phyloP scores from a whole-genome alignment of 495 filamentous ascomycete species.

The Tuber aestivum region DNA sequence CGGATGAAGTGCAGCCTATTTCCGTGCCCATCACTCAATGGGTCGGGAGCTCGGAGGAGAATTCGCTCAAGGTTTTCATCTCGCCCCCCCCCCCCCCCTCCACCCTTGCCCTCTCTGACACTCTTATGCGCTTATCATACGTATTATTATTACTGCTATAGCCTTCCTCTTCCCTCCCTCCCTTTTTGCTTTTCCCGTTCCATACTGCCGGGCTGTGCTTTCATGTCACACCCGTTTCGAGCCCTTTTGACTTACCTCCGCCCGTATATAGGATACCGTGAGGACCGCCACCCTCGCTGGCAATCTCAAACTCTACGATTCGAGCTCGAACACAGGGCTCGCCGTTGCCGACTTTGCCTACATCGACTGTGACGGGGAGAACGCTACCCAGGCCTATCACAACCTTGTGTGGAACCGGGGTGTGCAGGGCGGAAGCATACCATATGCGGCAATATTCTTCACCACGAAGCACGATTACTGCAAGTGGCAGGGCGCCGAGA shows the following conservation, averaged over 20 bases:
- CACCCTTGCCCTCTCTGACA: no score
- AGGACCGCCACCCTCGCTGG: slow-evolving; percentile 7
- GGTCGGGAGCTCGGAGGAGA: not conserved
- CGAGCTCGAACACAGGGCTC: slow-evolving; percentile 17
- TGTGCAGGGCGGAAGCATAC: slow-evolving; percentile 8
- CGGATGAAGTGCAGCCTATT: not conserved
- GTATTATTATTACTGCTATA: not conserved
- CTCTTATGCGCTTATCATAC: not conserved
- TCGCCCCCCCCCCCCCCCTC: not conserved
- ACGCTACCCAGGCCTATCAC: slow-evolving; percentile 12
- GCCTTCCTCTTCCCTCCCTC: not conserved
- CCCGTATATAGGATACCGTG: not conserved
- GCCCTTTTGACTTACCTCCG: not conserved
- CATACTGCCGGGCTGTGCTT: not conserved
- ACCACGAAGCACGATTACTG: slow-evolving; percentile 34
- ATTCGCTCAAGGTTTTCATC: not conserved
- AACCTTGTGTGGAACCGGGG: not conserved
- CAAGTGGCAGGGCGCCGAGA: slow-evolving; percentile 15
- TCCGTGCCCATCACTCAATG: not conserved
- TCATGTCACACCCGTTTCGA: not conserved
- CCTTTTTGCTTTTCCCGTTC: not conserved
- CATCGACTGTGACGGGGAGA: slow-evolving; percentile 25
- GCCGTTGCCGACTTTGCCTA: slow-evolving; percentile 21
- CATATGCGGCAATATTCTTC: slow-evolving; percentile 29
- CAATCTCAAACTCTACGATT: slow-evolving; percentile 25